These are phyloP conservation scores for Emmonsia crescens DNA, from an alignment of 2,329 filamentous ascomycete species.

Conservation along the genomic window DNA sequence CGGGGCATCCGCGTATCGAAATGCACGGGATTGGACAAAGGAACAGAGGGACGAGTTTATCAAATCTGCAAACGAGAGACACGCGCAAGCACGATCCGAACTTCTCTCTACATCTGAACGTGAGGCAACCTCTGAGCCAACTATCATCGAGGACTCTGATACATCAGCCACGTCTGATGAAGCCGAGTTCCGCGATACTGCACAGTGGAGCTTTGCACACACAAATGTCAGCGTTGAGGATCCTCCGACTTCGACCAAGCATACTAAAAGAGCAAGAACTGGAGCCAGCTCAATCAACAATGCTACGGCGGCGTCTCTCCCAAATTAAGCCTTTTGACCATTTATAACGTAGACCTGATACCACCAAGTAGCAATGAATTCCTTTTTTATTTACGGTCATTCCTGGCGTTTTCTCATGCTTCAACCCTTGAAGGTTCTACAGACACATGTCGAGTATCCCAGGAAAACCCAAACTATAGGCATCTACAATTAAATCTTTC, in stretches of 20 bases:
- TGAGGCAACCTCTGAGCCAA: background rate
- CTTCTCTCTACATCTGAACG: background rate
- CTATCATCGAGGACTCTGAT: constrained; percentile 1
- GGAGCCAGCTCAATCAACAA: background rate
- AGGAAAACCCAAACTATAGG: background rate
- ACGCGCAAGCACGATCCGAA: background rate
- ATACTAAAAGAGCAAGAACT: background rate
- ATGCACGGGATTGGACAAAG: constrained; percentile 30
- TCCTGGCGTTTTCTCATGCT: background rate
- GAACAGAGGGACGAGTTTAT: constrained; percentile 29
- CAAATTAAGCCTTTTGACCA: background rate
- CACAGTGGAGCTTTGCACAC: constrained; percentile 1
- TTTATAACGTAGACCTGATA: background rate
- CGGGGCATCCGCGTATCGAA: constrained; percentile 32
- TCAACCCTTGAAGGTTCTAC: no score
- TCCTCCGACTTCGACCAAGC: constrained; percentile 4
- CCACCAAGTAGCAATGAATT: background rate
- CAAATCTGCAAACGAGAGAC: constrained; percentile 7
- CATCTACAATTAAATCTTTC: background rate
- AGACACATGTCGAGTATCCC: no score
- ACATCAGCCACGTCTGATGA: background rate
- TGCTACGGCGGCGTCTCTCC: background rate
- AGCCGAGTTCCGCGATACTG: background rate
- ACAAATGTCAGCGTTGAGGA: constrained; percentile 1
- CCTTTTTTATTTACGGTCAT: background rate